phyloP scores from a whole-genome alignment of 202 grass and related monocot species.

The Zizania palustris region DNA sequence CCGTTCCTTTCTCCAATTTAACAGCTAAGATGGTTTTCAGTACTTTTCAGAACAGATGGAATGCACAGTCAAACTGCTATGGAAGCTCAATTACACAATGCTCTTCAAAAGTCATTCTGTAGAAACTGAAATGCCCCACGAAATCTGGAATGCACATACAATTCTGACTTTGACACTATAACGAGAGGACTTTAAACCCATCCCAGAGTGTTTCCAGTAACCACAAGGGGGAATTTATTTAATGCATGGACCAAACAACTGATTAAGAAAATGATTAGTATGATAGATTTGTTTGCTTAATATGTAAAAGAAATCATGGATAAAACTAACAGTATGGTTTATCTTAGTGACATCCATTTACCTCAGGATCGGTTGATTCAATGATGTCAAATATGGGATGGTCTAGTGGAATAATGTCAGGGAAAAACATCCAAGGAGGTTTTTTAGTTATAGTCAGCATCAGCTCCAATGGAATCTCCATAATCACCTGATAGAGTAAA shows the following conservation, averaged over 20 bases:
- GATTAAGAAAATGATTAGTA: not conserved
- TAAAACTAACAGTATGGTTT: slow-evolving; percentile 15
- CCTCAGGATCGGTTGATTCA: slow-evolving; percentile 94
- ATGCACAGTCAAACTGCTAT: slow-evolving; percentile 23
- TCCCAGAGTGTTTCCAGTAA: not conserved
- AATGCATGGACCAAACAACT: not conserved
- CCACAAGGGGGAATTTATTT: not conserved
- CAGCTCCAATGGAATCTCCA: slow-evolving; percentile 88
- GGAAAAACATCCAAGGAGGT: slow-evolving; percentile 96
- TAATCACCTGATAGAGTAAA: slow-evolving; percentile 69
- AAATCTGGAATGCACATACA: slow-evolving; percentile 13
- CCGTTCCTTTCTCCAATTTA: not conserved
- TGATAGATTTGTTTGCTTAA: not conserved
- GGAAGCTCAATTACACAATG: not conserved
- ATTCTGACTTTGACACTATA: not conserved
- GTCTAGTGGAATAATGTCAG: slow-evolving; percentile 81
- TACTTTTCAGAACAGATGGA: not conserved
- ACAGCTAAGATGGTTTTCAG: not conserved
- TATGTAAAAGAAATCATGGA: slow-evolving; percentile 17
- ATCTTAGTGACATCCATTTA: slow-evolving; percentile 44
- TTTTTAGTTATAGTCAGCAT: slow-evolving; percentile 95
- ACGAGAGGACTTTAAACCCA: not conserved
- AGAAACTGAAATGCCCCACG: not conserved
- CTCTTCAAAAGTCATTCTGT: no score
- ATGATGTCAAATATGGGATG: slow-evolving; percentile 96